phyloP scores from a whole-genome alignment of 2,329 filamentous ascomycete genomes.

The Alternaria dauci region DNA sequence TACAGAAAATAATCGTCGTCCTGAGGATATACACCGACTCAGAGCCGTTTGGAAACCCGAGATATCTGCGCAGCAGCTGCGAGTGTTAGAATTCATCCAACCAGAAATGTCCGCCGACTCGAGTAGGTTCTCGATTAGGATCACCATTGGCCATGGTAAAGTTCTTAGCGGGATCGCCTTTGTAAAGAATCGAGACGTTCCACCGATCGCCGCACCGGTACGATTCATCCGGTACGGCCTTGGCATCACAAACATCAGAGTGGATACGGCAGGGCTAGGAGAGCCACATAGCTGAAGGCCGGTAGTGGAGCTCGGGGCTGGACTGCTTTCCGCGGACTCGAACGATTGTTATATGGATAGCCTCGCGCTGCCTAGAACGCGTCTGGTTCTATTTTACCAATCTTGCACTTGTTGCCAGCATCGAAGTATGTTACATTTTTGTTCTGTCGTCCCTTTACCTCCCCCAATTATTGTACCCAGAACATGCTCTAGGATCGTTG shows the following conservation, averaged over 20 bases:
- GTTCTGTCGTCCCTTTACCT: neutral
- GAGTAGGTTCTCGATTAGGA: conserved; percentile 1
- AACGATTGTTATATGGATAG: conserved; percentile 13
- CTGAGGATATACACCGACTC: conserved; percentile 4
- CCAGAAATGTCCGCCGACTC: neutral
- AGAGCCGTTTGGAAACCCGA: conserved; percentile 7
- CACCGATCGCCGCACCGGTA: conserved; percentile 29
- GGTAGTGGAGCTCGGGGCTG: conserved; percentile 18
- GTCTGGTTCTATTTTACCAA: neutral
- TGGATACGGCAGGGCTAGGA: conserved; percentile 19
- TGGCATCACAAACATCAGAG: conserved; percentile 28
- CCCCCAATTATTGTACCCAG: neutral
- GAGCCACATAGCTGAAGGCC: conserved; percentile 17
- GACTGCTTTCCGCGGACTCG: conserved; percentile 11
- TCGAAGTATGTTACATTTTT: conserved; percentile 7
- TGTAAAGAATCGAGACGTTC: conserved; percentile 15
- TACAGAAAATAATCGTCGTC: neutral
- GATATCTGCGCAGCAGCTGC: conserved; percentile 19
- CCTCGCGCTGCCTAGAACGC: conserved; percentile 5
- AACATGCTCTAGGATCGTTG: neutral
- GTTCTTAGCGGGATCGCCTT: conserved; percentile 10
- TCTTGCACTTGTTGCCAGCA: neutral
- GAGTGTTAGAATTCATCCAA: neutral
- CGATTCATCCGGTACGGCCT: conserved; percentile 23
- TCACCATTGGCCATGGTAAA: neutral